These are phyloP conservation scores for Diaporthe velutina DNA, from an alignment of 2,329 filamentous ascomycete species.

Conservation along the genomic window DNA sequence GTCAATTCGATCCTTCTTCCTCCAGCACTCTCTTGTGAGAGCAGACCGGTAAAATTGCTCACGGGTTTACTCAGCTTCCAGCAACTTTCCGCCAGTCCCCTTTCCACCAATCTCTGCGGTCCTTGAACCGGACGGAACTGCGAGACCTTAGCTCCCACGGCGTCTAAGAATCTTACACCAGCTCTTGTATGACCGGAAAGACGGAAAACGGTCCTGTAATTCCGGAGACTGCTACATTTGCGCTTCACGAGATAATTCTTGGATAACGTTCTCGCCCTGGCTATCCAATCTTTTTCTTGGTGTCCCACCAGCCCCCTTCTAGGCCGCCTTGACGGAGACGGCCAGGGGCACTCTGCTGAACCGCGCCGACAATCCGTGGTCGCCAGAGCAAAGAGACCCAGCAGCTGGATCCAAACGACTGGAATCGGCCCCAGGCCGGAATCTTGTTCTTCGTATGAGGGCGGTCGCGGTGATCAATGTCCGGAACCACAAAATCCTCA, in stretches of 20 bases:
- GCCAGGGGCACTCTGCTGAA: conserved; percentile 35
- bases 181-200: conserved; percentile 38
- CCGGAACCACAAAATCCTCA: conserved; percentile 63
- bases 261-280: conserved; percentile 42
- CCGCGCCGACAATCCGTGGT: conserved; percentile 28
- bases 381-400: conserved; percentile 18
- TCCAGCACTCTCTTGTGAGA: not conserved
- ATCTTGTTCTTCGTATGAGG: conserved; percentile 40
- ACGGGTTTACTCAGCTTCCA: not conserved
- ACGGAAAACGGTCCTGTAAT: conserved; percentile 35
- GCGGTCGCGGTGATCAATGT: conserved; percentile 65
- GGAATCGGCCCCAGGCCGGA: conserved; percentile 41
- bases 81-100: not conserved
- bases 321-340: conserved; percentile 40
- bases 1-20: conserved; percentile 12
- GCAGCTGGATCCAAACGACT: conserved; percentile 32
- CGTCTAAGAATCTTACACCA: conserved; percentile 26
- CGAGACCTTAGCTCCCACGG: conserved; percentile 20
- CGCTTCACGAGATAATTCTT: conserved; percentile 38
- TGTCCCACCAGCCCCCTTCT: conserved; percentile 40
- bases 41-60: conserved; percentile 1
- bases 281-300: conserved; percentile 44
- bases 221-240: conserved; percentile 18
- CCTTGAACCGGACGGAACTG: conserved; percentile 8
- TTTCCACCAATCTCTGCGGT: conserved; percentile 1